These are phyloP conservation scores for Alternaria sp. DNA, from an alignment of 2,329 filamentous ascomycete species.

Conservation along the genomic window DNA sequence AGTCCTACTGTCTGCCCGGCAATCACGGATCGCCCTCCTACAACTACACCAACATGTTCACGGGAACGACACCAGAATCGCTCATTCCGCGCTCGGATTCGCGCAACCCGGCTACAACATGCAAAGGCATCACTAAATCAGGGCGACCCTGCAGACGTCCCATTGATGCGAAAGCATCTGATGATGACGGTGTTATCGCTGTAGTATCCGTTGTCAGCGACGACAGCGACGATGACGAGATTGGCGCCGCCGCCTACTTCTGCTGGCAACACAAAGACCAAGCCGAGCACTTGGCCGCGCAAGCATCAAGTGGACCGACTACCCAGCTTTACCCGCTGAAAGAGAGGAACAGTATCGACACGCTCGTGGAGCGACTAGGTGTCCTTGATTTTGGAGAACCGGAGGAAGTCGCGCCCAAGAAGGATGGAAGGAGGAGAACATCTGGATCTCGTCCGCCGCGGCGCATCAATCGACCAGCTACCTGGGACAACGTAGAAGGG, in stretches of 20 bases:
- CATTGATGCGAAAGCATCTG: constrained; percentile 59
- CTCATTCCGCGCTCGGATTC: constrained; percentile 81
- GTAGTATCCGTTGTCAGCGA: constrained; percentile 48
- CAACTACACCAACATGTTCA: constrained; percentile 35
- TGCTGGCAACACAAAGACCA: constrained; percentile 98
- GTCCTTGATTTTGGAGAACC: constrained; percentile 68
- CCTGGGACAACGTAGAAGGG: constrained; percentile 54
- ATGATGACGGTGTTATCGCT: constrained; percentile 49
- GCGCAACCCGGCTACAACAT: constrained; percentile 82
- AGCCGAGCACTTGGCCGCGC: constrained; percentile 56
- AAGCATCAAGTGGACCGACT: constrained; percentile 28
- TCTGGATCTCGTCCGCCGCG: constrained; percentile 26
- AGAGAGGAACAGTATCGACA: constrained; percentile 81
- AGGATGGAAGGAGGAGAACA: constrained; percentile 26
- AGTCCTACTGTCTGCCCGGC: neutral
- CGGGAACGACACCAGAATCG: constrained; percentile 74
- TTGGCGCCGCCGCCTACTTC: constrained; percentile 69
- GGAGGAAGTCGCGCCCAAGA: constrained; percentile 46
- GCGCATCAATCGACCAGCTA: constrained; percentile 49
- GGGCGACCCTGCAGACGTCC: constrained; percentile 84
- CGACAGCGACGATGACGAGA: constrained; percentile 59
- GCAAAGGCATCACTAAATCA: constrained; percentile 81
- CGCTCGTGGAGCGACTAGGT: constrained; percentile 79
- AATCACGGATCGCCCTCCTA: neutral
- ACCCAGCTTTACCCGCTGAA: constrained; percentile 64